Percentiles rank a stretch among this genome's conserved stretches.
phyloP scores from a whole-genome alignment of 179 eudicot species.

The Sideroxylon spinosum region DNA sequence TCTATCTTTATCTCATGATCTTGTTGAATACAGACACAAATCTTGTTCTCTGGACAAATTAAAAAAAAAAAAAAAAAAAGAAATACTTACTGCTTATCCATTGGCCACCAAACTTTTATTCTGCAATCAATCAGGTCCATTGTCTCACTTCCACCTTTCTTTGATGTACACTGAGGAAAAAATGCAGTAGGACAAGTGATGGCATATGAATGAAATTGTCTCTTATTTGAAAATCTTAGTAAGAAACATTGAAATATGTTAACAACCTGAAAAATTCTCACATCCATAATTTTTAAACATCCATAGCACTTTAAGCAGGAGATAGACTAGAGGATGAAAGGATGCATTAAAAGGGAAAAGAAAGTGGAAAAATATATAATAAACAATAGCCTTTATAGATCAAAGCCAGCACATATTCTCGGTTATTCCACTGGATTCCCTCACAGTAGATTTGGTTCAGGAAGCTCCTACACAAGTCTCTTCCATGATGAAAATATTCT shows the following conservation, averaged over 20 bases:
- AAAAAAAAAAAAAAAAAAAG: conserved; percentile 4
- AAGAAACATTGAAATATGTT: not conserved
- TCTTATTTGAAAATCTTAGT: not conserved
- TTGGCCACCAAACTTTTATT: conserved; percentile 94
- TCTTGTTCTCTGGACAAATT: not conserved
- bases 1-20: not conserved
- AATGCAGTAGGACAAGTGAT: conserved; percentile 15
- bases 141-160: conserved; percentile 43
- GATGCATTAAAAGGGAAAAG: not conserved
- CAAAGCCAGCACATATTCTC: not conserved
- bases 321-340: not conserved
- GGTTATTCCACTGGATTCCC: not conserved
- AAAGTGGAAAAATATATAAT: not conserved
- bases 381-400: not conserved
- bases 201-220: not conserved
- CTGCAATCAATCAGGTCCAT: conserved; percentile 74
- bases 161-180: conserved; percentile 58
- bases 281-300: not conserved
- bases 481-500: not conserved
- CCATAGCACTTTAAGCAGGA: not conserved
- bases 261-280: not conserved
- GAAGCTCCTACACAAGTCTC: not conserved
- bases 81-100: conserved; percentile 77
- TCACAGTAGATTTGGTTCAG: not conserved
- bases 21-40: too few species aligned